Base-by-base conservation (phyloP, 2,329 filamentous ascomycete species). In the Scorias spongiosa region DNA sequence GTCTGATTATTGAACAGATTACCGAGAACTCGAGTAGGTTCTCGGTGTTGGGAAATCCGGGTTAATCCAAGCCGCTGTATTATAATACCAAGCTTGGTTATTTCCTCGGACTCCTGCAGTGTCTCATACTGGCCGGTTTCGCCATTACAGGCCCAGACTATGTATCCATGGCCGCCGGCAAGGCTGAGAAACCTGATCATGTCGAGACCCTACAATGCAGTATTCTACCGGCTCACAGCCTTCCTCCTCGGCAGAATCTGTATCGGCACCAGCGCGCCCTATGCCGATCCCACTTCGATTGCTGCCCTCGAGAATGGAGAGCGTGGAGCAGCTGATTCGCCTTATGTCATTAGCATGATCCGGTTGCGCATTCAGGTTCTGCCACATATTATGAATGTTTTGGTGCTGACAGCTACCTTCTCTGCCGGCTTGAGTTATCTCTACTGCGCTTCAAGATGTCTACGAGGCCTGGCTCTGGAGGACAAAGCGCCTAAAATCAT, bases 201-300 rank as follows among this genome's bases (percentile, higher is more conserved):
- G 61, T 83, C 83, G 0, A 76, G 74, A 36, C 84, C 84, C 7
- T 65, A 70, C n/a, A 61, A 65, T 43, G 63, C 69, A 41, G 82
- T 88, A 1, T 87, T 88, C 60, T 87, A 84, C 61, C 79, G 84
- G 29, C 66, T 89, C 29, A 56, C 70, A 3, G 80, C 80, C 0
- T 88, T 89, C 60, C 88, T 85, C 34, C 71, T 86, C 1, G 83
- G 83, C 1, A 77, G 81, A 0, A 68, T 91, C 2, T 76, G 74
- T 15, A 78, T 86, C 4, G 81, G 82, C 8, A 80, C 86, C 41
- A 58, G 84, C 17, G 76, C 88, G 32, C 73, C 85, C 1, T 81
- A 81, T 59, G 65, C 71, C 40, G 71, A 78, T 46, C 51, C 55
- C 0, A 55, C 65, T 10, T 67, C 81, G 2, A 60, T 66, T 17